Evolutionary conservation across 805 yeast species (phyloP), one percentile per base, ranked within the genome.

Genomic region (Kazachstania psychrophila): DNA sequence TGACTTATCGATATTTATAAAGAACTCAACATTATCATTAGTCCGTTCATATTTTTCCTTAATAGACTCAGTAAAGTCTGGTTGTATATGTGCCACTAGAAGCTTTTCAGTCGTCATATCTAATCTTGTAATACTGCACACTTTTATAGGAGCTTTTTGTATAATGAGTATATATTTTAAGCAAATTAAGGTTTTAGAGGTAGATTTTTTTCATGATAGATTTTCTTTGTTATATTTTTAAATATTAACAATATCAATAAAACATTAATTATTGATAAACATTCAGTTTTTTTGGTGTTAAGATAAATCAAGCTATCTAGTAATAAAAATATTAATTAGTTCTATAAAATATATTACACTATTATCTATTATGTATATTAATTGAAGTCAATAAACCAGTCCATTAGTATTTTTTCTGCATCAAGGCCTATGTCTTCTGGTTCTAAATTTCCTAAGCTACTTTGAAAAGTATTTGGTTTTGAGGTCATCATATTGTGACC

Each of bases 1-100:
- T 1, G 52, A 33, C 20, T 39, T 33, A 30, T 66, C 58, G 13
- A 57, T 48, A 36, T 63, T 66, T 13, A 73, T 49, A 46, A 73
- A 69, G 12, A 42, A 29, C 1, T 25, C 34, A 13, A 62, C 73
- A 20, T 49, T 39, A 0, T 25, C 33, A 0, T 43, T 34, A 1
- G 37, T 32, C 2, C 19, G 39, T 0, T 60, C 64, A 14, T 36
- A 37, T 0, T 63, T 65, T 34, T 70, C 77, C 0, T 44, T 32
- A 12, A 72, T 54, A 6, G 66, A 70, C 1, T 68, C 73, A 18
- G 51, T 47, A 39, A 72, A 70, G 6, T 68, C 53, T 4, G 66
- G 59, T 51, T 75, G 79, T 3, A 72, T 57, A n/a, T 56, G 56
- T 7, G 34, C 29, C 5, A 24, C 20, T n/a, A 34, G 26, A 11